phyloP scores from a whole-genome alignment of 202 grass and related monocot species.

The Dendrocalamus latiflorus region DNA sequence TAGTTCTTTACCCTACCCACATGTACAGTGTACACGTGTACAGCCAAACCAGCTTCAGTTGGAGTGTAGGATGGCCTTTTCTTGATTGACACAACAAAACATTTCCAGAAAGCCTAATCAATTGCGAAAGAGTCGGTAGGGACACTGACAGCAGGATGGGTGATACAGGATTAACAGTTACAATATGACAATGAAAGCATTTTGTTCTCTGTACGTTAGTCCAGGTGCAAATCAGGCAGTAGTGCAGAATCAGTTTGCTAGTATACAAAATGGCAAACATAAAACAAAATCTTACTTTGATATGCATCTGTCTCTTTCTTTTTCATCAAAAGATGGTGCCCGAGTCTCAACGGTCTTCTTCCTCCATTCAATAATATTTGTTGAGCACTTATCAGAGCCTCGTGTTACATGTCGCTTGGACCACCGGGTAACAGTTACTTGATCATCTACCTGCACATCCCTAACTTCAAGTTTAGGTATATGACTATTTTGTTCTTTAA shows the following conservation, averaged over 20 bases:
- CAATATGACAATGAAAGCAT: background rate
- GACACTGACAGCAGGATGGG: too few species aligned
- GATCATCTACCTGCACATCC: conserved; percentile 94
- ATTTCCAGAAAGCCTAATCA: too few species aligned
- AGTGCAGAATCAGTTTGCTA: background rate
- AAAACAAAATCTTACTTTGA: conserved; percentile 54
- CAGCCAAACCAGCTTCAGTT: too few species aligned
- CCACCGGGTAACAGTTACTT: conserved; percentile 86
- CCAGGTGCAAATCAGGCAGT: background rate
- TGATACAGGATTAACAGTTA: too few species aligned
- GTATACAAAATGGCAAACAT: background rate
- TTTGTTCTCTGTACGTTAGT: background rate
- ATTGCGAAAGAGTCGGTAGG: too few species aligned
- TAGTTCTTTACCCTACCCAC: background rate
- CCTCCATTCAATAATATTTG: conserved; percentile 95
- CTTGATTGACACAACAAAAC: too few species aligned
- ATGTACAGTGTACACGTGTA: too few species aligned
- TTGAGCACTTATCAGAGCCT: conserved; percentile 69
- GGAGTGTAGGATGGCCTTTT: too few species aligned
- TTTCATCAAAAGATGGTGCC: conserved; percentile 73
- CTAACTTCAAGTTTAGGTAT: conserved; percentile 67
- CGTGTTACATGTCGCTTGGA: conserved; percentile 73
- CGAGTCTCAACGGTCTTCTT: conserved; percentile 57
- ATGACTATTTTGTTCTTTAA: conserved; percentile 53
- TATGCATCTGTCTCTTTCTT: conserved; percentile 56